Base-by-base conservation (phyloP, 2,329 filamentous ascomycete species). In the Alternaria panax region DNA sequence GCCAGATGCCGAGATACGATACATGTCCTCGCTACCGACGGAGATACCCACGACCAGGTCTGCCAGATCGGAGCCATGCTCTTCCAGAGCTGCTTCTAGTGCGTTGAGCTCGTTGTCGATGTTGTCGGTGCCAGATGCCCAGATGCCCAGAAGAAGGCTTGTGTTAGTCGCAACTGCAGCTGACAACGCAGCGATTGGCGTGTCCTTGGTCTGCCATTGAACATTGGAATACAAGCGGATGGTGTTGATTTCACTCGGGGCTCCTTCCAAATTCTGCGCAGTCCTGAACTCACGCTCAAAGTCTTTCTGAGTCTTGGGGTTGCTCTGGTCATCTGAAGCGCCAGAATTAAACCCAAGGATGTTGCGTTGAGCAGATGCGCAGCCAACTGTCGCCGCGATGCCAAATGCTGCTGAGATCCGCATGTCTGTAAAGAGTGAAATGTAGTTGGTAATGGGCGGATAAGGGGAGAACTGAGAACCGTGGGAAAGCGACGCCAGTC, bases 171-270 rank as follows among this genome's bases (percentile, higher is more conserved):
- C 67, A 51, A 77, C 64, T 16, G 76, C 76, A 34, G 76, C 75
- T 1, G 72, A 64, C 53, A 78, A 72, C 4, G 76, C 76, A 45
- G 85, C 82, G 72, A 90, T 92, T 67, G 87, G 86, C 18, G 84
- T 83, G 77, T 84, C 87, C 61, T 84, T 77, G 4, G 89, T 88
- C 64, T 86, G 86, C 27, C 78, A 85, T 84, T 92, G 90, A 51
- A 90, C 82, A 83, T 87, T 91, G 69, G 90, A 91, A 80, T 90
- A 92, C 30, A 92, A 82, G 62, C 90, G 87, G 47, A 88, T 89
- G 57, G 86, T 88, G 70, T 81, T 89, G 82, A 91, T 92, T 50
- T 86, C 86, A 20, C 82, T 80, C 36, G 89, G 80, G 32, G 89
- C 87, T 48, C 88, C 88, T 27, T 83, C 80, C 7, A 93, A 86